Base-by-base conservation (phyloP, 2,329 filamentous ascomycete species). In the Penicillium digitatum region DNA sequence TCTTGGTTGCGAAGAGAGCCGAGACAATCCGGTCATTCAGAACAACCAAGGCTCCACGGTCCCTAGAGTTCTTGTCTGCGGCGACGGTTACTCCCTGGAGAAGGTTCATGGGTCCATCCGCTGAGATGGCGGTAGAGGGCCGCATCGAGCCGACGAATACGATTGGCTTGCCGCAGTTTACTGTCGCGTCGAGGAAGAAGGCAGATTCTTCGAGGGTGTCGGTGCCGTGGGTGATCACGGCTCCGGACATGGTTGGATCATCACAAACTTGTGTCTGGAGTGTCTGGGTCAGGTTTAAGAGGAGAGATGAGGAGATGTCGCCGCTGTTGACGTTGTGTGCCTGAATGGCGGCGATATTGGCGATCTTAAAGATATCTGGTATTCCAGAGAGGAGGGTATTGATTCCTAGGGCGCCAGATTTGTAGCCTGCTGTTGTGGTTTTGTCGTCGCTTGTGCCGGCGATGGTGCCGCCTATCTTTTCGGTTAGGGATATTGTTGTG, bases 131-230 rank as follows among this genome's bases (percentile, higher is more conserved):
- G 0, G 83, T 85, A 0, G 82, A 79, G 5, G 84, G 84, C 10
- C 84, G 76, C 84, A 87, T 87, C 18, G 84, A 79, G 5, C 83
- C 84, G 1, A 84, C 83, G 24, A 83, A 65, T 4, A 86, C 77
- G 5, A 87, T 76, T 0, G 84, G 83, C 67, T 86, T 86, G 29
- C 75, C 74, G 40, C 78, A 81, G 60, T 79, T 78, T 32, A 85
- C 67, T 0, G 81, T 83, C 3, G 82, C 70, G 58, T 86, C 81
- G 9, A 87, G 72, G 72, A 85, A 86, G 72, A 86, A 86, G 9
- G 83, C 81, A 0, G 81, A 80, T 68, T 87, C 84, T 62, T 86
- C 84, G 1, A 87, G 74, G 0, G 82, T 85, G 62, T 87, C 85
- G 9, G 85, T 87, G 45, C 85, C 84, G 62, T 87, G 84, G 0